Conservation (phyloP, 1,284 basidiomycete species). For the Pseudozyma flocculosa region DNA sequence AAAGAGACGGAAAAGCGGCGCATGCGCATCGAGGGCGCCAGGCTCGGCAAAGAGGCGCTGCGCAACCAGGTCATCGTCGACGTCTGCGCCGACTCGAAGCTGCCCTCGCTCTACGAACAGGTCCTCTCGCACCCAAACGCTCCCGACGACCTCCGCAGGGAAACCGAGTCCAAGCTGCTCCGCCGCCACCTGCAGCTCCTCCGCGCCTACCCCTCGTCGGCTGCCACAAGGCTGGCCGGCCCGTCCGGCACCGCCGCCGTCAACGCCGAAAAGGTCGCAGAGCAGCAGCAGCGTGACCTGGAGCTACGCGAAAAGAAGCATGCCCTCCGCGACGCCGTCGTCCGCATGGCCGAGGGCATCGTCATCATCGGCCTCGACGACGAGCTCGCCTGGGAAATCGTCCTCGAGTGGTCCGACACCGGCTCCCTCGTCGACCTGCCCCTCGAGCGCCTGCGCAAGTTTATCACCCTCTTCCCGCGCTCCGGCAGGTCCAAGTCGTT, state of each 20-base stretch:
- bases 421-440: constrained; percentile 72
- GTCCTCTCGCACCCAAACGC: constrained; percentile 43
- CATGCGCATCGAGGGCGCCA: constrained; percentile 44
- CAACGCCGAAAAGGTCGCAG: constrained; percentile 14
- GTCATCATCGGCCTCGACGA: constrained; percentile 74
- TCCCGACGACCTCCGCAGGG: constrained; percentile 42
- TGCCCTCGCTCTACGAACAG: constrained; percentile 49
- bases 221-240: constrained; percentile 3
- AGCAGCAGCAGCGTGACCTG: constrained; percentile 14
- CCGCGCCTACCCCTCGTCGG: constrained; percentile 24
- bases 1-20: constrained; percentile 44
- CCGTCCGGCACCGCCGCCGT: constrained; percentile 29
- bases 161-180: constrained; percentile 45
- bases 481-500: constrained; percentile 38
- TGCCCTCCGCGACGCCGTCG: constrained; percentile 66
- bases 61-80: constrained; percentile 37
- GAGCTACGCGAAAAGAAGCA: constrained; percentile 60
- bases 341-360: constrained; percentile 70
- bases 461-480: constrained; percentile 70
- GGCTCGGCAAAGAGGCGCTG: constrained; percentile 37
- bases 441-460: constrained; percentile 67
- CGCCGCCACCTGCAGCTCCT: constrained; percentile 34
- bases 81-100: constrained; percentile 24
- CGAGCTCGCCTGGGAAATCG: constrained; percentile 75
- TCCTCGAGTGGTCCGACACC: constrained; percentile 74